Evolutionary conservation across 208 protist species (phyloP), one percentile per base, ranked within the genome.

Genomic region (Leishmania gerbilli): DNA sequence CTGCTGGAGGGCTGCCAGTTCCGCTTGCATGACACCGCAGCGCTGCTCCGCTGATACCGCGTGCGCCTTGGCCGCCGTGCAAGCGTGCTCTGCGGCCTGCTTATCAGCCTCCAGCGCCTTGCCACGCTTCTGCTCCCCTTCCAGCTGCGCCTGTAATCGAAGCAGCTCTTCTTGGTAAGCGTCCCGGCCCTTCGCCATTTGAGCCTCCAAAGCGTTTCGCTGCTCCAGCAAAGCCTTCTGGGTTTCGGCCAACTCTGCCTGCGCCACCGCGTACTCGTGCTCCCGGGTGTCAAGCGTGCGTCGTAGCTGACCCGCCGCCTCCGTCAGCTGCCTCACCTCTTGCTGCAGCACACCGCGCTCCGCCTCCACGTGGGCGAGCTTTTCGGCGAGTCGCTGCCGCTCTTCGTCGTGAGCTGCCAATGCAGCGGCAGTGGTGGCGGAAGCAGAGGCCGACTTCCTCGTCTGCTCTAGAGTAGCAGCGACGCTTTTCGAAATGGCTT

Each of bases 381-480:
- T 47, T 13, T 34, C 24, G 51, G 1, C 45, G 11, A 77, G 56
- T 69, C 67, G 55, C 56, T 82, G 45, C 40, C 69, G 65, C 3
- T 72, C 47, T 65, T 76, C 34, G 4, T 8, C 27, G 31, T 64
- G n/a, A 1, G 24, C 34, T 34, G 60, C 68, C 51, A 53, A 53
- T 17, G 78, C 37, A 2, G 82, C 15, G 31, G 71, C 60, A 24
- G 60, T 53, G 8, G 74, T 76, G 1, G 83, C 27, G 3, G 83
- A 53, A 13, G 56, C 37, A 8, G 56, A 24, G 31, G 68, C 42
- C 0, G n/a, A 13, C 34, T 53, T 79, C 49, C 91, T 58, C 68
- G 93, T 90, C 19, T 77, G 58, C 19, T 89, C 86, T 76, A 94
- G 92, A 58, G 82, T 76, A 68, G 40, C 21, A n/a, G 40, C 3